Conservation (phyloP, 257 asterid genomes). For the Perilla frutescens region DNA sequence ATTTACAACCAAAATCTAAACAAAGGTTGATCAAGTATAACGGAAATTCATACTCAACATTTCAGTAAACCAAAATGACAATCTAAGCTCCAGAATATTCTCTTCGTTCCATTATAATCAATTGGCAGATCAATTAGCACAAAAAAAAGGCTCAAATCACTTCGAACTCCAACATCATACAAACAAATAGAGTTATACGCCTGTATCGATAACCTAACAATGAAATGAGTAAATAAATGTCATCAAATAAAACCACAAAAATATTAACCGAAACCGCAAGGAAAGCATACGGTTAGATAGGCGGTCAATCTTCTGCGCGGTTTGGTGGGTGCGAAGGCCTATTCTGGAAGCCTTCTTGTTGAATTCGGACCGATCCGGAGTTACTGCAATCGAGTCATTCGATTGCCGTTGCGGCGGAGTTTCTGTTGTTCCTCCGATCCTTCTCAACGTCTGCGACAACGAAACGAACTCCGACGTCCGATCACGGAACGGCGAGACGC, state of each 20-base stretch:
- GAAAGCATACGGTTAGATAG: slow-evolving; percentile 60
- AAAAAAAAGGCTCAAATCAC: neutral
- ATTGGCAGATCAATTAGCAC: neutral
- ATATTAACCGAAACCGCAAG: neutral
- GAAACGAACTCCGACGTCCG: slow-evolving; percentile 71
- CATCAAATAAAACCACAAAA: slow-evolving; percentile 21
- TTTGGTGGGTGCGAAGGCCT: slow-evolving; percentile 75
- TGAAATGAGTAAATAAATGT: slow-evolving; percentile 11
- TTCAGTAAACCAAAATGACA: slow-evolving; percentile 13
- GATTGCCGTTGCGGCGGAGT: slow-evolving; percentile 39
- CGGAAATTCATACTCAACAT: neutral
- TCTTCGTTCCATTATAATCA: neutral
- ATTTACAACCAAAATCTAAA: neutral
- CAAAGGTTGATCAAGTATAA: neutral
- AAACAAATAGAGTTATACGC: slow-evolving; percentile 10
- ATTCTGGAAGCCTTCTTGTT: slow-evolving; percentile 72
- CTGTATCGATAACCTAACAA: neutral
- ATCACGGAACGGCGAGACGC: slow-evolving; percentile 59
- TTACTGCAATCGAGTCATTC: slow-evolving; percentile 28
- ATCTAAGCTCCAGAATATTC: neutral
- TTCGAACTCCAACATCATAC: slow-evolving; percentile 12
- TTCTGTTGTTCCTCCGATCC: slow-evolving; percentile 41
- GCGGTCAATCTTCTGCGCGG: slow-evolving; percentile 75
- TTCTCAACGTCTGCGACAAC: slow-evolving; percentile 53
- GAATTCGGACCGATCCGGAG: slow-evolving; percentile 75